Evolutionary conservation across 108 stramenopile species (phyloP).

Genomic region (Discostella pseudostelligera): DNA sequence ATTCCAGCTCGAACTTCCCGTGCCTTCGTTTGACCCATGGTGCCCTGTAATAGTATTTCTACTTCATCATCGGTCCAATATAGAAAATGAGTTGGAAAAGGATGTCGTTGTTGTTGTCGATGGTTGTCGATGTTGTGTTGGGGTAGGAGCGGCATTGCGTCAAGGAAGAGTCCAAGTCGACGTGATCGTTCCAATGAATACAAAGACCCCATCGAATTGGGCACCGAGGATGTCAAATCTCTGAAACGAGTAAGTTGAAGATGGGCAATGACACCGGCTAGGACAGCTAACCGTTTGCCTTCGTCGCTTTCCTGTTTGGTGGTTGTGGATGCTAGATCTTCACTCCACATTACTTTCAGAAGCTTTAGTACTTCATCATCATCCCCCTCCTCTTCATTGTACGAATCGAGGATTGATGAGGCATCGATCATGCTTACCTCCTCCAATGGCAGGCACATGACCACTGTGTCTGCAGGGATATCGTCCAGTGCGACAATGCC

Average conservation of each 20-base stretch:
- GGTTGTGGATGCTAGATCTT: slow-evolving; percentile 4
- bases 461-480: slow-evolving; percentile 16
- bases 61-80: slow-evolving; percentile 47
- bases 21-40: slow-evolving; percentile 45
- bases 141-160: slow-evolving; percentile 46
- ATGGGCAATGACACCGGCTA: slow-evolving; percentile 39
- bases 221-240: slow-evolving; percentile 14
- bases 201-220: background rate
- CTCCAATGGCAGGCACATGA: slow-evolving; percentile 17
- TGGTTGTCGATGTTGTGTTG: slow-evolving; percentile 6
- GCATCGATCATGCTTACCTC: slow-evolving; percentile 27
- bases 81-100: slow-evolving; percentile 47
- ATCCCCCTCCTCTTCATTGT: background rate
- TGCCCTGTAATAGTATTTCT: slow-evolving; percentile 29
- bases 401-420: slow-evolving; percentile 20
- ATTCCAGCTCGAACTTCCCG: slow-evolving; percentile 37
- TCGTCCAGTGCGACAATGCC: slow-evolving; percentile 21
- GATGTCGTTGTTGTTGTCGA: slow-evolving; percentile 11
- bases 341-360: slow-evolving; percentile 30
- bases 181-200: slow-evolving; percentile 36
- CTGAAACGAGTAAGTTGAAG: slow-evolving; percentile 35
- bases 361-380: slow-evolving; percentile 36
- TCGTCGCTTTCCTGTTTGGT: slow-evolving; percentile 11
- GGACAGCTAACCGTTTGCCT: slow-evolving; percentile 34
- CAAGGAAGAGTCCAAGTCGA: slow-evolving; percentile 29